These are phyloP conservation scores for Neopestalotiopsis rosae DNA, from an alignment of 2,329 filamentous ascomycete genomes.

Conservation along the genomic window DNA sequence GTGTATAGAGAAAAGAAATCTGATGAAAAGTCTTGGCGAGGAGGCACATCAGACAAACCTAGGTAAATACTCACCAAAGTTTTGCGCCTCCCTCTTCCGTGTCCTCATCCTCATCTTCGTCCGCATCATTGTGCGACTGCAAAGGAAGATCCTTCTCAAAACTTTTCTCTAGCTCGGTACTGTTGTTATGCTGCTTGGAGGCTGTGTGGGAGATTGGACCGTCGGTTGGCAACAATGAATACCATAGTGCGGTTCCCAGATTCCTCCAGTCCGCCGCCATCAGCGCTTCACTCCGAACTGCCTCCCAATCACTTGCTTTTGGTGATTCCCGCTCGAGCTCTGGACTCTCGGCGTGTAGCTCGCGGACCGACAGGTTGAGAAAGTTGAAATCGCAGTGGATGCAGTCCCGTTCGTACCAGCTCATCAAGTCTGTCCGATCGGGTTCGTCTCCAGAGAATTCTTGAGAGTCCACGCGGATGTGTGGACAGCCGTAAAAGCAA, in stretches of 20 bases:
- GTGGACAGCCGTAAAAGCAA: background rate
- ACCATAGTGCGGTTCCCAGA: background rate
- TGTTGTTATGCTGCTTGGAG: background rate
- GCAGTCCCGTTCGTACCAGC: background rate
- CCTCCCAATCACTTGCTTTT: background rate
- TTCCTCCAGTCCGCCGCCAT: background rate
- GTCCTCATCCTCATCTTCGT: background rate
- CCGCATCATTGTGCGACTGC: background rate
- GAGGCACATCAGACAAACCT: background rate
- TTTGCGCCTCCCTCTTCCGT: background rate
- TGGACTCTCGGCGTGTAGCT: background rate
- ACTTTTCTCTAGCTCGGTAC: background rate
- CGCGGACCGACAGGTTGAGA: background rate
- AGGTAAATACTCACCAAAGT: slow-evolving; percentile 5
- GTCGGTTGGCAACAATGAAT: background rate
- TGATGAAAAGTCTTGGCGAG: background rate
- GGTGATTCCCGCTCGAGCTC: background rate
- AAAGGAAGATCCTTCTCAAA: background rate
- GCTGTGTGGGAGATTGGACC: background rate
- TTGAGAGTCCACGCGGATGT: background rate
- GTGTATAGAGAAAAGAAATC: background rate
- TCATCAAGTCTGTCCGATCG: too few relatives aligned
- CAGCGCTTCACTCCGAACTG: background rate
- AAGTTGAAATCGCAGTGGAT: background rate
- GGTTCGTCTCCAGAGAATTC: too few relatives aligned